Conservation (phyloP, 805 yeast species). For the Ogataea nonfermentans region DNA sequence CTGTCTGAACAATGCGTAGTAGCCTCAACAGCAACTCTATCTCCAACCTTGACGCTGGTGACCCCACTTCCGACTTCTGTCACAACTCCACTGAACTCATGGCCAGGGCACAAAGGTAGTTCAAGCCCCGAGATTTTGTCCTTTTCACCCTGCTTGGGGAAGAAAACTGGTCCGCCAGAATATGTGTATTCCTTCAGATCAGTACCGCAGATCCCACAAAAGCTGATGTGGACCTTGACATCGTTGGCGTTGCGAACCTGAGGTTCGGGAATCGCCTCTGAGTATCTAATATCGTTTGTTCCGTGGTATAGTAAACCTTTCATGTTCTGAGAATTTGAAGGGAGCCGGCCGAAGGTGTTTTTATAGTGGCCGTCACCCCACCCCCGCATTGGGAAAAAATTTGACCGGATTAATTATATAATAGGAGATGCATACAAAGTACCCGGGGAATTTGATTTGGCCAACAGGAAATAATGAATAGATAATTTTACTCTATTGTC, state of each 20-base stretch:
- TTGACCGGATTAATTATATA: too few relatives aligned
- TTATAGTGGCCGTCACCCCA: not conserved
- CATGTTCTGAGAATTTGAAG: slow-evolving; percentile 13
- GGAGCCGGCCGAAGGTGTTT: slow-evolving; percentile 26
- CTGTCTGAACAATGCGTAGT: slow-evolving; percentile 50
- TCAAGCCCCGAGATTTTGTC: slow-evolving; percentile 37
- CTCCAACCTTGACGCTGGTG: slow-evolving; percentile 42
- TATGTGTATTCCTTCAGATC: slow-evolving; percentile 45
- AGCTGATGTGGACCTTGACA: slow-evolving; percentile 43
- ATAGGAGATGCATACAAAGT: not conserved
- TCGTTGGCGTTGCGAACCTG: slow-evolving; percentile 36
- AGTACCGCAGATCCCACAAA: slow-evolving; percentile 60
- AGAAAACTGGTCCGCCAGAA: slow-evolving; percentile 49
- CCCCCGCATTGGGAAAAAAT: too few relatives aligned
- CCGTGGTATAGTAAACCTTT: slow-evolving; percentile 26
- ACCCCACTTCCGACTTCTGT: slow-evolving; percentile 47
- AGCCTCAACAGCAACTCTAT: slow-evolving; percentile 45
- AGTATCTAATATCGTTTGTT: slow-evolving; percentile 21
- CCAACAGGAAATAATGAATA: too few relatives aligned
- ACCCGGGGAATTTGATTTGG: not conserved
- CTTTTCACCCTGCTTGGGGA: slow-evolving; percentile 38
- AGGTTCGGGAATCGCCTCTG: slow-evolving; percentile 34
- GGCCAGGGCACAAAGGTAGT: slow-evolving; percentile 47
- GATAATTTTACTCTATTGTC: too few relatives aligned
- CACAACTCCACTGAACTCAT: slow-evolving; percentile 45